Conservation (phyloP, 371 early-diverging fungal species). For the Actinomortierella ambigua region DNA sequence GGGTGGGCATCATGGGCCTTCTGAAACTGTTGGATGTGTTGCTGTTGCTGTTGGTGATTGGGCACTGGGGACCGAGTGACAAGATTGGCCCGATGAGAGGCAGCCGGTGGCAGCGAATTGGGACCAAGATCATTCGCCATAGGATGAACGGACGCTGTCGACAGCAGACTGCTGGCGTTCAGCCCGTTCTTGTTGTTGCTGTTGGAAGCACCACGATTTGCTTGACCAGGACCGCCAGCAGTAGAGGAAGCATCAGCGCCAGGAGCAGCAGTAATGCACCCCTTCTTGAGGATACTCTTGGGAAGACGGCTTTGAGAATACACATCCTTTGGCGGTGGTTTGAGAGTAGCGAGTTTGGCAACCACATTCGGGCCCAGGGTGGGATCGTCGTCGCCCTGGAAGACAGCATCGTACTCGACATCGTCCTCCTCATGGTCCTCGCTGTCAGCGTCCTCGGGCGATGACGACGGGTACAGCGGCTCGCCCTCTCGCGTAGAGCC, state of each 20-base stretch:
- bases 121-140: constrained; percentile 7
- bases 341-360: constrained; percentile 10
- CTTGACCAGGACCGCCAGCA: background rate
- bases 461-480: too few species aligned
- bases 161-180: background rate
- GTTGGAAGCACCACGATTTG: too few species aligned
- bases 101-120: background rate
- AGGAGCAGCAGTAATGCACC: background rate
- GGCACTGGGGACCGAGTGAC: constrained; percentile 10
- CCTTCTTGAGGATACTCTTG: constrained; percentile 28
- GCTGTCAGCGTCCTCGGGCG: background rate
- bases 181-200: too few species aligned
- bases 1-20: too few species aligned
- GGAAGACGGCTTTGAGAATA: background rate
- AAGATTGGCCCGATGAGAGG: constrained; percentile 15
- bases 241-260: background rate
- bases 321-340: constrained; percentile 6
- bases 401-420: too few species aligned
- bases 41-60: constrained; percentile 12
- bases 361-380: too few species aligned
- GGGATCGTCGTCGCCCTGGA: too few species aligned
- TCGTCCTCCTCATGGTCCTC: background rate
- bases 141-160: constrained; percentile 2
- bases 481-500: too few species aligned
- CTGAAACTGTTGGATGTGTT: background rate